A percentile compares a stretch with the other conserved stretches of the same genome.
Conservation (phyloP, 1,139 yeast genomes). For the Torulaspora pretoriensis region DNA sequence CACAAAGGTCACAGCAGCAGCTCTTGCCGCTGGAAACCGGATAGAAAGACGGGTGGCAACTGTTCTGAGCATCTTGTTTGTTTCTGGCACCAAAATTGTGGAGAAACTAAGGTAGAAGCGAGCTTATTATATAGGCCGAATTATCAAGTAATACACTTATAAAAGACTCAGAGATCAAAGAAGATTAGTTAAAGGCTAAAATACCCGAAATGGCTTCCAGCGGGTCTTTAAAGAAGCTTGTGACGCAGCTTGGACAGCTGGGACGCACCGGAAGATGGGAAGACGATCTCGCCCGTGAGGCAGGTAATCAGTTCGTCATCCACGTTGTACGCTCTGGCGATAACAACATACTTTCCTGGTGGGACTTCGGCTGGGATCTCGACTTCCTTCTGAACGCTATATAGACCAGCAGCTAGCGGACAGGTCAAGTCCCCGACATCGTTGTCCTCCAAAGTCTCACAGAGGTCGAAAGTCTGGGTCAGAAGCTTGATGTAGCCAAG, state of each 20-base stretch:
- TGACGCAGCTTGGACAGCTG: constrained; percentile 1
- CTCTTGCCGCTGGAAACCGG: not conserved
- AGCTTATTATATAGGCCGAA: not conserved
- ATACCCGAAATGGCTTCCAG: not conserved
- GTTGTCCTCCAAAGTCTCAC: constrained; percentile 80
- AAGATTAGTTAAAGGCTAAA: not conserved
- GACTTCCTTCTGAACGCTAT: constrained; percentile 62
- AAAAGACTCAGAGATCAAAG: not conserved
- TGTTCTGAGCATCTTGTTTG: not conserved
- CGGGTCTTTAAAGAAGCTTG: not conserved
- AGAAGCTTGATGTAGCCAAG: constrained; percentile 86
- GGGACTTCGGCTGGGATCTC: constrained; percentile 92
- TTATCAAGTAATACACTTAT: not conserved
- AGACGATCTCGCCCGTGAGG: constrained; percentile 71
- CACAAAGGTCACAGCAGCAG: not conserved
- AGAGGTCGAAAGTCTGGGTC: constrained; percentile 82
- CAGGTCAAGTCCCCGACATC: constrained; percentile 59
- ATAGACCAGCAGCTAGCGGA: constrained; percentile 69
- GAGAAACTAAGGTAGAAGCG: not conserved
- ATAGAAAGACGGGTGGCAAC: not conserved
- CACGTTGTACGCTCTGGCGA: constrained; percentile 82
- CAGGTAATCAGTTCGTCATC: constrained; percentile 82
- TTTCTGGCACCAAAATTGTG: not conserved
- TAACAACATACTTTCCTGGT: constrained; percentile 83
- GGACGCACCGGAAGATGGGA: constrained; percentile 37